phyloP scores from a whole-genome alignment of 179 eudicot genomes.

The Beta corolliflora region DNA sequence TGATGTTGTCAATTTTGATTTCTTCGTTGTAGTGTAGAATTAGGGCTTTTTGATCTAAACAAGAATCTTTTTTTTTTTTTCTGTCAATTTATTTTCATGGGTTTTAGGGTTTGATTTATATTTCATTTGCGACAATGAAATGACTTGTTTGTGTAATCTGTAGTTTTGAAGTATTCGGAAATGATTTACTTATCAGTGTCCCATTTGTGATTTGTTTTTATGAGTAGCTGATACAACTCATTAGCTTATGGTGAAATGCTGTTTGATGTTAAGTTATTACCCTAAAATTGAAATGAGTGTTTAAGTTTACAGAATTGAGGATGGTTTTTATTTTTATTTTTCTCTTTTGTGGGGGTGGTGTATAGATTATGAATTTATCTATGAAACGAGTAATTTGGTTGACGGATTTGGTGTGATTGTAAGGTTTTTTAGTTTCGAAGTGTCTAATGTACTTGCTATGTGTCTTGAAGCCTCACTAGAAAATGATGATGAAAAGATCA shows the following conservation, averaged over 20 bases:
- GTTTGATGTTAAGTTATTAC: not conserved
- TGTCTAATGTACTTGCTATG: not conserved
- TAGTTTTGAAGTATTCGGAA: not conserved
- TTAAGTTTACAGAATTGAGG: too few species aligned
- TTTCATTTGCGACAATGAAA: not conserved
- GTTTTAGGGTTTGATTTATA: too few species aligned
- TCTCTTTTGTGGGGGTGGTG: not conserved
- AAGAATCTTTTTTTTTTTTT: not conserved
- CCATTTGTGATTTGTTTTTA: not conserved
- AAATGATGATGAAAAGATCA: slow-evolving; percentile 55
- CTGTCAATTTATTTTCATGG: too few species aligned
- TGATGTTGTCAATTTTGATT: not conserved
- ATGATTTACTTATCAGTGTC: not conserved
- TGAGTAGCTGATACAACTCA: too few species aligned
- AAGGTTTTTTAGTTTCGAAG: not conserved
- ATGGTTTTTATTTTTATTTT: not conserved
- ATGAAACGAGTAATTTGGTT: not conserved
- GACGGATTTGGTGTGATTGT: not conserved
- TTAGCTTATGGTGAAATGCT: not conserved
- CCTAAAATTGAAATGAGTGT: too few species aligned
- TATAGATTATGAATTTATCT: not conserved
- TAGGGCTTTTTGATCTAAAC: slow-evolving; percentile 47
- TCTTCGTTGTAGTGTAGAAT: not conserved
- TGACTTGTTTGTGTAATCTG: not conserved
- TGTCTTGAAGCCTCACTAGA: slow-evolving; percentile 43